Base-by-base conservation (phyloP, 2,329 filamentous ascomycete genomes). In the Amylocarpus encephaloides region DNA sequence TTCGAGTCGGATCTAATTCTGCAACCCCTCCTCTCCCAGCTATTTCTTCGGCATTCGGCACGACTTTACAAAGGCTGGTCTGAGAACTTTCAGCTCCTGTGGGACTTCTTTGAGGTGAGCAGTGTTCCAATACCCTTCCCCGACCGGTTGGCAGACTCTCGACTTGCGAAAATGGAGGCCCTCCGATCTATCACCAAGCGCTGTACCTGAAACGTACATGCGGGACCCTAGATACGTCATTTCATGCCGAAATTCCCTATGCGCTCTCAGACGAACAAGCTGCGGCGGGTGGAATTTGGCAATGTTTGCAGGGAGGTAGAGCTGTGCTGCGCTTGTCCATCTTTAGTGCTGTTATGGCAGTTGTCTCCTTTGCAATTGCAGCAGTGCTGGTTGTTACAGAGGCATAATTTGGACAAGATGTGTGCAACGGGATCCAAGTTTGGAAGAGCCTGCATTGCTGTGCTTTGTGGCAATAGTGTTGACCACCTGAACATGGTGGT, bases 41-140 rank as follows among this genome's bases (percentile, higher is more conserved):
- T 56, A 43, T 46, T 58, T 59, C 57, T 26, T 50, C 48, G 51
- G 53, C 41, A 45, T 50, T 54, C 58, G 44, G 57, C 59, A 59
- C 58, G 51, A 53, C 49, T 48, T 53, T 52, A 60, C 58, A 55
- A 58, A 59, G 44, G 51, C 48, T 55, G 49, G 52, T 57, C 49
- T 55, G 53, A 55, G 57, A 54, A 63, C 54, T 56, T 54, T 48
- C 52, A 55, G 50, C 52, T 53, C 54, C 52, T 57, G 50, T 48
- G 58, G 51, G 43, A 52, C 56, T 52, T 54, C 12, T 49, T 46
- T 46, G 54, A 64, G 62, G 62, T 64, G 57, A 62, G 62, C 57
- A 34, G 39, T 5, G 13, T 46, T 48, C 34, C 48, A 48, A 19
- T 46, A 47, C 35, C 49, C 40, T 44, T 39, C 40, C 32, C 26